Base-by-base conservation (phyloP, 306 rosid genomes). In the Lupinus albus region DNA sequence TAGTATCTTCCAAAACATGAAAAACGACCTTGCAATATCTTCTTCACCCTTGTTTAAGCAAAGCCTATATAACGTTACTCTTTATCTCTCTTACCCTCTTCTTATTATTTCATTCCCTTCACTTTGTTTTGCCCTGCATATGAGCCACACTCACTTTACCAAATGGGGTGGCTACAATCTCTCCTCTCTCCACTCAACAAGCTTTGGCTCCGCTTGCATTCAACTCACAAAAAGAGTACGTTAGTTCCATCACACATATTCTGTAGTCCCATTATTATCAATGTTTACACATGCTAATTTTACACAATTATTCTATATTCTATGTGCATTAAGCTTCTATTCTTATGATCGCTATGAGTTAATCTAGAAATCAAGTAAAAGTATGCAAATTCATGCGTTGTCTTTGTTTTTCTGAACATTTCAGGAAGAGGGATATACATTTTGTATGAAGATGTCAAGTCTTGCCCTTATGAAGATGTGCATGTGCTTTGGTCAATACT, bases 361-460 rank as follows among this genome's bases (percentile, higher is more conserved):
- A 35, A 13, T 7, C 13, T 21, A 64, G 20, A 47, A 55, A 70
- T n/a, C 28, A 20, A 46, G 44, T 45, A 25, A 9, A 52, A 44
- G 17, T 4, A 62, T 45, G 14, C 45, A 56, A 57, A 54, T 61
- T 64, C 62, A 33, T 45, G 58, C 72, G 8, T 17, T 57, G n/a
- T 42, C 17, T 42, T 18, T 47, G 11, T 39, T 25, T 25, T 25
- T 25, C 35, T 61, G 36, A 52, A 45, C 61, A 67, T 46, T 57
- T 51, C 88, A 91, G 93, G 92, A 78, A 88, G 92, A 84, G 95
- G 95, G 78, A 84, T 91, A 54, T 91, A 88, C 81, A 91, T 91
- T 82, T 84, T 91, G 16, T 86, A 91, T 51, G 95, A 91, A 79
- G 97, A 91, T 84, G 97, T 91, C 16, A 88, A 88, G 57, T 91